These are phyloP conservation scores for Penicillium verhagenii DNA, from an alignment of 495 filamentous ascomycete species.

Conservation along the genomic window DNA sequence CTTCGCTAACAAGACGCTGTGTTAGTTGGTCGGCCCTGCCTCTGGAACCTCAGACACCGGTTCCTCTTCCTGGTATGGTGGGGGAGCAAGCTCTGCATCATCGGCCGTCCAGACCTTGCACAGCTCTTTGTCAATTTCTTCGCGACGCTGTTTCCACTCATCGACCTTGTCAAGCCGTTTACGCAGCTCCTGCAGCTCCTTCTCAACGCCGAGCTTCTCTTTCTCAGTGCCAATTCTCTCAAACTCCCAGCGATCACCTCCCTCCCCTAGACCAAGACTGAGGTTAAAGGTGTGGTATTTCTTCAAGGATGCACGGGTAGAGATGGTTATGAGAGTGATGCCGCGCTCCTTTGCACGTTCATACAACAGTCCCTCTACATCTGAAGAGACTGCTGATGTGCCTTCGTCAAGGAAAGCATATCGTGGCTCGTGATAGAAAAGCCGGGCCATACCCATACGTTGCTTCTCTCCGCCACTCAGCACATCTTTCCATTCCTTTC, in stretches of 20 bases:
- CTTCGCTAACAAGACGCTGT: not conserved
- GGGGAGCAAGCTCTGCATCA: constrained; percentile 41
- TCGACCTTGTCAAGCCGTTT: constrained; percentile 79
- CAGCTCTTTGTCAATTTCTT: constrained; percentile 71
- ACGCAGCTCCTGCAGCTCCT: constrained; percentile 79
- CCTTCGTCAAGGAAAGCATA: constrained; percentile 96
- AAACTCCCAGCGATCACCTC: constrained; percentile 73
- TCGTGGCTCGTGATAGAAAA: constrained; percentile 91
- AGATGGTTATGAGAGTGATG: constrained; percentile 92
- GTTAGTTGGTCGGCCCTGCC: constrained; percentile 12
- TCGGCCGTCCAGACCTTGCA: constrained; percentile 55
- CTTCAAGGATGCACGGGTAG: constrained; percentile 87
- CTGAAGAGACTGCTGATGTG: constrained; percentile 87
- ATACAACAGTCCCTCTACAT: constrained; percentile 93
- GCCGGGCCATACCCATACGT: constrained; percentile 80
- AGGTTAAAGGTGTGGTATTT: constrained; percentile 93
- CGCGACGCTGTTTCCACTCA: constrained; percentile 73
- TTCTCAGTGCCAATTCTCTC: constrained; percentile 88
- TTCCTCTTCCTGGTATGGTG: constrained; percentile 32
- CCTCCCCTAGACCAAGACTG: constrained; percentile 69
- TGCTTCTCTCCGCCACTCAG: constrained; percentile 98
- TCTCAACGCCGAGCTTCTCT: constrained; percentile 88
- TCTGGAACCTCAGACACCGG: constrained; percentile 7
- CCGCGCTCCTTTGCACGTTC: constrained; percentile 88
- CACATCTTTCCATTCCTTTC: constrained; percentile 99